A percentile compares a stretch with the other conserved stretches of the same genome.
Conservation (phyloP, 495 filamentous ascomycete species). For the Melanomma pulvis-pyrius region DNA sequence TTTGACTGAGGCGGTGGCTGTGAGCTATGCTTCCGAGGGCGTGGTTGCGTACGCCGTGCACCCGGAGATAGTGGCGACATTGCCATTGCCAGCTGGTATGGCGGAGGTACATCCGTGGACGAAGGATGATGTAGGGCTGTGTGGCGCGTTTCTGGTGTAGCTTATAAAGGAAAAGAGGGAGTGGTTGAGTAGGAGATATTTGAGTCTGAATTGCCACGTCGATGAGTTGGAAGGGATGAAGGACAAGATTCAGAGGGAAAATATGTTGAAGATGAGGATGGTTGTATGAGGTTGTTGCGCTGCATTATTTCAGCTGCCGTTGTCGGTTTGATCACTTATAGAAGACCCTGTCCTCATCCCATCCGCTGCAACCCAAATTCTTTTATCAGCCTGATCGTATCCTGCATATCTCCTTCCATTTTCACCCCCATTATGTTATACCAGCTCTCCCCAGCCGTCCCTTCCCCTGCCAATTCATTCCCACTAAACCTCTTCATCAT, state of each 20-base stretch:
- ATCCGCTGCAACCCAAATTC: too few relatives aligned
- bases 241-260: slow-evolving; percentile 23
- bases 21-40: slow-evolving; percentile 8
- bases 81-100: slow-evolving; percentile 28
- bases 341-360: too few relatives aligned
- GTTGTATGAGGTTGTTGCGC: too few relatives aligned
- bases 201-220: slow-evolving; percentile 34
- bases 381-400: too few relatives aligned
- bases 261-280: slow-evolving; percentile 39
- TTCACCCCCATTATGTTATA: too few relatives aligned
- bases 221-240: slow-evolving; percentile 31
- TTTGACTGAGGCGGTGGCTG: too few relatives aligned
- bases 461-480: too few relatives aligned
- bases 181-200: slow-evolving; percentile 38
- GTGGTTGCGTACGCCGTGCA: slow-evolving; percentile 38
- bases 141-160: slow-evolving; percentile 36
- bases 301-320: too few relatives aligned
- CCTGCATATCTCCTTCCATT: too few relatives aligned
- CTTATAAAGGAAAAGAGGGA: slow-evolving; percentile 32
- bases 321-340: too few relatives aligned
- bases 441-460: too few relatives aligned
- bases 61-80: slow-evolving; percentile 39
- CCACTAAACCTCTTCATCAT: too few relatives aligned
- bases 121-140: slow-evolving; percentile 31
- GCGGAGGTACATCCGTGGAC: slow-evolving; percentile 25